Percentiles rank a stretch among this genome's conserved stretches.
These are phyloP conservation scores for Phaffomyces antillensis DNA, from an alignment of 805 yeast genomes.

Conservation along the genomic window DNA sequence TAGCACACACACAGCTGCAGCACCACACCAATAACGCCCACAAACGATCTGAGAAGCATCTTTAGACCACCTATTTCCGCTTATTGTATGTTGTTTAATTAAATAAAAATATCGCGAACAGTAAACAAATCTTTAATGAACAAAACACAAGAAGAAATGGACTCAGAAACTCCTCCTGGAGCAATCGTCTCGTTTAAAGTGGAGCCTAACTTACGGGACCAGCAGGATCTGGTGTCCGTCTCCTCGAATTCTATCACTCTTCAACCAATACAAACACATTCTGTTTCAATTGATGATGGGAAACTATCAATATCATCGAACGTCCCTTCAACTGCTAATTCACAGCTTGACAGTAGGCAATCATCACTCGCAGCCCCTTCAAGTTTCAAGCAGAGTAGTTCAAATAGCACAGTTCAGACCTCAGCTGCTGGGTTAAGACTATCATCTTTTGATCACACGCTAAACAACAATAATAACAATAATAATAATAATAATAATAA, in stretches of 20 bases:
- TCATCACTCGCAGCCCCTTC: neutral
- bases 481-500: too few relatives aligned
- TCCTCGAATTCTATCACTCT: neutral
- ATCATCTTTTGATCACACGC: conserved; percentile 16
- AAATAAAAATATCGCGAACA: neutral
- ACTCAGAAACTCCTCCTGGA: conserved; percentile 3
- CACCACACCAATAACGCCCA: neutral
- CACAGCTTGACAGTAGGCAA: neutral
- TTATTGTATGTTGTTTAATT: neutral
- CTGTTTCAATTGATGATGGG: conserved; percentile 6
- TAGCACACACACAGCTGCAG: neutral
- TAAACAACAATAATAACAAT: neutral
- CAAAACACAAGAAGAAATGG: neutral
- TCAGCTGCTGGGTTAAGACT: conserved; percentile 17
- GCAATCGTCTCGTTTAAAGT: neutral
- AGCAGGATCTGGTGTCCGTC: neutral
- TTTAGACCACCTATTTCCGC: too few relatives aligned
- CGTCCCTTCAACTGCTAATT: conserved; percentile 3
- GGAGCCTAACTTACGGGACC: neutral
- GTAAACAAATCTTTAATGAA: neutral
- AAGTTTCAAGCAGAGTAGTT: neutral
- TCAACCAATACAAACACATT: neutral
- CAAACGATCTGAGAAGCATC: too few relatives aligned
- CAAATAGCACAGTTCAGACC: conserved; percentile 13
- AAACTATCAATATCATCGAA: conserved; percentile 3